phyloP scores from a whole-genome alignment of 345 rosid species.

The Melastoma malabathricum region DNA sequence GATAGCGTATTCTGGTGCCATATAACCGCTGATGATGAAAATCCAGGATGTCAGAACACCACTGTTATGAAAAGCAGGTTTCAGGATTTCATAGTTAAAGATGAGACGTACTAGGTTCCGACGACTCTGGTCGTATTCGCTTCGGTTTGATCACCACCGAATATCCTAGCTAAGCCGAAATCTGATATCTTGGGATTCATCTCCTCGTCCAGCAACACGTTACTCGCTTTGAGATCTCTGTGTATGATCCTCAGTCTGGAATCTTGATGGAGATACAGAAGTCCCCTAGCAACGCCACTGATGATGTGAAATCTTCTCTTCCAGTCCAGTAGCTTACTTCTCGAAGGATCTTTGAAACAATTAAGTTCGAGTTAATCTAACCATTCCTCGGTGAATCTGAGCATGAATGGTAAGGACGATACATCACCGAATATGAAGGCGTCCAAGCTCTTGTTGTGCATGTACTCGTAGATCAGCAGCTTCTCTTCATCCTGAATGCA shows the following conservation, averaged over 20 bases:
- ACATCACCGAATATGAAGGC: slow-evolving; percentile 19
- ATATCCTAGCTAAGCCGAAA: slow-evolving; percentile 41
- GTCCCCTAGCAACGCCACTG: slow-evolving; percentile 31
- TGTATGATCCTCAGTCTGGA: slow-evolving; percentile 43
- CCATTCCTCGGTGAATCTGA: not conserved
- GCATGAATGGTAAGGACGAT: not conserved
- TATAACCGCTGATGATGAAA: slow-evolving; percentile 23
- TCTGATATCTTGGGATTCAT: slow-evolving; percentile 37
- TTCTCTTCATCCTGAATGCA: slow-evolving; percentile 26
- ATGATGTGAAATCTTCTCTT: slow-evolving; percentile 21
- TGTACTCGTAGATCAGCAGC: slow-evolving; percentile 27
- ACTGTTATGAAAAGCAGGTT: not conserved
- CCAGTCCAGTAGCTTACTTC: slow-evolving; percentile 21
- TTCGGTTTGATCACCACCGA: slow-evolving; percentile 26
- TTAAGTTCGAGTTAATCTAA: not conserved
- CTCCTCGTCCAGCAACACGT: slow-evolving; percentile 23
- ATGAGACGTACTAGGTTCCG: slow-evolving; percentile 38
- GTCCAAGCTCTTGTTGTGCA: slow-evolving; percentile 28
- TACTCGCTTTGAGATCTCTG: slow-evolving; percentile 36
- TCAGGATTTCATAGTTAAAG: not conserved
- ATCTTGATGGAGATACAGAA: slow-evolving; percentile 35
- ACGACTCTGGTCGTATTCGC: slow-evolving; percentile 31
- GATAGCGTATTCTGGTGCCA: slow-evolving; percentile 41
- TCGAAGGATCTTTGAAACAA: slow-evolving; percentile 15
- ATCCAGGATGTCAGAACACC: not conserved